These are phyloP conservation scores for Myriangium duriaei DNA, from an alignment of 2,329 filamentous ascomycete genomes.

Conservation along the genomic window DNA sequence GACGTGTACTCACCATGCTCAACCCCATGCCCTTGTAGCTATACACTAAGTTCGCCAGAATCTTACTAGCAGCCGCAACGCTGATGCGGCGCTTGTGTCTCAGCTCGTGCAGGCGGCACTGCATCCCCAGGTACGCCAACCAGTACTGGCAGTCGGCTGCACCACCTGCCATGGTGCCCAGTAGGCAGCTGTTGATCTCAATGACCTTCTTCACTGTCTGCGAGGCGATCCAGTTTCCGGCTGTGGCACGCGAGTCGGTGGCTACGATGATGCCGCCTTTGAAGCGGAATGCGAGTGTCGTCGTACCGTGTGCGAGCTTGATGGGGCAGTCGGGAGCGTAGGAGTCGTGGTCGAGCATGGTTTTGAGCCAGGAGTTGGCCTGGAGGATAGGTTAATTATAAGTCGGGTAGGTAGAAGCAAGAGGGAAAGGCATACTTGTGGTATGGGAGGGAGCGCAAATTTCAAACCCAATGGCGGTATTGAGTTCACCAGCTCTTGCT, in stretches of 20 bases:
- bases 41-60: constrained; percentile 96
- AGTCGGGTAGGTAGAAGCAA: not conserved
- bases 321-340: constrained; percentile 95
- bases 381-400: constrained; percentile 25
- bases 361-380: constrained; percentile 89
- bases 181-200: constrained; percentile 85
- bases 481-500: constrained; percentile 58
- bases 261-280: constrained; percentile 97
- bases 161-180: constrained; percentile 97
- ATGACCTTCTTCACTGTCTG: constrained; percentile 99
- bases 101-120: constrained; percentile 97
- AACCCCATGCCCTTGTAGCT: constrained; percentile 97
- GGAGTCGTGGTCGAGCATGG: constrained; percentile 82
- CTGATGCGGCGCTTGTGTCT: constrained; percentile 98
- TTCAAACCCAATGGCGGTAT: constrained; percentile 72
- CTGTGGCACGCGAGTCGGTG: constrained; percentile 92
- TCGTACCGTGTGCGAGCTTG: constrained; percentile 98
- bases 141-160: constrained; percentile 99
- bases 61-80: constrained; percentile 93
- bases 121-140: constrained; percentile 97
- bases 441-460: constrained; percentile 88
- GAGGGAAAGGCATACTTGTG: constrained; percentile 51
- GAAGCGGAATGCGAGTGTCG: constrained; percentile 94
- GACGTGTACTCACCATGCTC: constrained; percentile 67
- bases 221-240: constrained; percentile 97